Conservation (phyloP, 106 monocot genomes). For the Cymbidium sinense region DNA sequence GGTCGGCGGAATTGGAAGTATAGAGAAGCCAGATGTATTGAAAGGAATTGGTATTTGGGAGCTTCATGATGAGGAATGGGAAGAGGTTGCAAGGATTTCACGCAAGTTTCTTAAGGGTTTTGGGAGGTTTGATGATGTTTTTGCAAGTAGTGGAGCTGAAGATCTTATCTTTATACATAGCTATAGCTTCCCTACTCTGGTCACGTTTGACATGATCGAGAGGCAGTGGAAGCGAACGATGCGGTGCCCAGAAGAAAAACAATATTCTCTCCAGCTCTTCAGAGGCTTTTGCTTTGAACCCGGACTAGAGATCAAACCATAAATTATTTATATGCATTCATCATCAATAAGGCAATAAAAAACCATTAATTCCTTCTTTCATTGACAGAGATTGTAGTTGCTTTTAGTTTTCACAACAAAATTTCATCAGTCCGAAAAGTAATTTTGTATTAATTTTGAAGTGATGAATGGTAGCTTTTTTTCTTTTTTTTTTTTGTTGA, state of each 20-base stretch:
- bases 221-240: constrained; percentile 43
- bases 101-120: constrained; percentile 48
- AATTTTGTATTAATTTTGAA: no score
- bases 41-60: constrained; percentile 91
- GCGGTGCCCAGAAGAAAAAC: constrained; percentile 39
- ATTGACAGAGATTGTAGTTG: no score
- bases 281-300: constrained; percentile 61
- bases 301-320: constrained; percentile 37
- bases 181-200: constrained; percentile 40
- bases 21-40: constrained; percentile 53
- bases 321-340: neutral
- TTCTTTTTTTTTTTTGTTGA: no score
- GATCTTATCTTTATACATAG: constrained; percentile 51
- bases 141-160: constrained; percentile 41
- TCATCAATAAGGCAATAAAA: no score
- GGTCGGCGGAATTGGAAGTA: constrained; percentile 68
- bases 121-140: neutral
- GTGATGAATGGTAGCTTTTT: no score
- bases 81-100: constrained; percentile 72
- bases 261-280: constrained; percentile 51
- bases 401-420: no score
- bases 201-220: constrained; percentile 35
- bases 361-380: no score
- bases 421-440: no score
- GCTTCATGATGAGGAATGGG: constrained; percentile 53